These are phyloP conservation scores for Pythium aristosporum DNA, from an alignment of 352 stramenopile species.

Conservation along the genomic window DNA sequence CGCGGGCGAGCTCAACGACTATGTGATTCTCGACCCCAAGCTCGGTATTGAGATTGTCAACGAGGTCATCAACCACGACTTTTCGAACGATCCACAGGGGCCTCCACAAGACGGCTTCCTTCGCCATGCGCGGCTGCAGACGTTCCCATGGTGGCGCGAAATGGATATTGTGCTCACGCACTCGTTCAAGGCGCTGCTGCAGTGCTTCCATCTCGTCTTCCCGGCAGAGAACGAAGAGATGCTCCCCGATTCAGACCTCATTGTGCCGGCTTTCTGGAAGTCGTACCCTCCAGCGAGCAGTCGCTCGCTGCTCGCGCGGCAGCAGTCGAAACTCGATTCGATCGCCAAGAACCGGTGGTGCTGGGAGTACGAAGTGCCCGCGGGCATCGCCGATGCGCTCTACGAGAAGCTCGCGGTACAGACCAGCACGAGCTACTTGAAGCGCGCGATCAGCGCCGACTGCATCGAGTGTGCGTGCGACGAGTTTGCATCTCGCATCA, in stretches of 20 bases:
- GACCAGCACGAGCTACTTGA: conserved; percentile 18
- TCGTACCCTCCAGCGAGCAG: not conserved
- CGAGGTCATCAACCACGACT: conserved; percentile 22
- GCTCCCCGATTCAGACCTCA: conserved; percentile 19
- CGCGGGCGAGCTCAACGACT: conserved; percentile 9
- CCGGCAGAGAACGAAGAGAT: conserved; percentile 15
- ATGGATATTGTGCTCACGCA: conserved; percentile 21
- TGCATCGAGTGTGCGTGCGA: conserved; percentile 16
- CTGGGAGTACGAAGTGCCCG: conserved; percentile 31
- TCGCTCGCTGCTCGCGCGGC: not conserved
- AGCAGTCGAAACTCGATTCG: not conserved
- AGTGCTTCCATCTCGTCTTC: conserved; percentile 27
- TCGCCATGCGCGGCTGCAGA: not conserved
- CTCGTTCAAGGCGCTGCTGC: conserved; percentile 31
- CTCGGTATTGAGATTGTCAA: conserved; percentile 31
- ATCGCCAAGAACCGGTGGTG: conserved; percentile 10
- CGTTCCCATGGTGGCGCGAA: conserved; percentile 16
- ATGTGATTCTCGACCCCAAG: conserved; percentile 22
- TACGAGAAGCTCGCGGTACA: conserved; percentile 33
- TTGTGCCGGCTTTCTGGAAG: conserved; percentile 13
- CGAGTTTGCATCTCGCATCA: conserved; percentile 16
- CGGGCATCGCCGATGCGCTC: conserved; percentile 20
- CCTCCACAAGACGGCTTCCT: not conserved
- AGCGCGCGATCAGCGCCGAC: not conserved
- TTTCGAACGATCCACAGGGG: not conserved